phyloP scores from a whole-genome alignment of 2,329 filamentous ascomycete genomes.

The Exophiala viscosa region DNA sequence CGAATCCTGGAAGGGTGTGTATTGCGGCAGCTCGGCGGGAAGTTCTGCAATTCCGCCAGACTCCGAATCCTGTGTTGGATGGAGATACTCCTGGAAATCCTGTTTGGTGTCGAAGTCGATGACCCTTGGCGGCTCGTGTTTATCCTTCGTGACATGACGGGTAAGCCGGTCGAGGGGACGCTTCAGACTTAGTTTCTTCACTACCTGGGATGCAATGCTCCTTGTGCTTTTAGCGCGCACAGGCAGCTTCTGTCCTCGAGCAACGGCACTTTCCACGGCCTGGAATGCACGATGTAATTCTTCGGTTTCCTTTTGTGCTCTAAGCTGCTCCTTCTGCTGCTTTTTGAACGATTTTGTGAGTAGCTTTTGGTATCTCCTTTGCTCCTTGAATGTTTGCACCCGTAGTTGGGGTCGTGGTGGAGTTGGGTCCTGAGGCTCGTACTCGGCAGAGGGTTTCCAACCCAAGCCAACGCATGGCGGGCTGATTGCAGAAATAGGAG shows the following conservation, averaged over 20 bases:
- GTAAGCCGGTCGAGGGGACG: constrained; percentile 12
- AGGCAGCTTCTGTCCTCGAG: constrained; percentile 11
- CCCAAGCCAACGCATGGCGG: constrained; percentile 4
- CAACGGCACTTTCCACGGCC: constrained; percentile 9
- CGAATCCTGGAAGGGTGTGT: constrained; percentile 23
- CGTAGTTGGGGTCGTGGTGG: constrained; percentile 11
- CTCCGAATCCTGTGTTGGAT: constrained; percentile 8
- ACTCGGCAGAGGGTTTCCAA: constrained; percentile 4
- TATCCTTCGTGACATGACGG: constrained; percentile 9
- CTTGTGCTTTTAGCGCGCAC: constrained; percentile 14
- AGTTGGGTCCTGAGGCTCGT: constrained; percentile 16
- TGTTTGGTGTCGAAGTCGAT: constrained; percentile 24
- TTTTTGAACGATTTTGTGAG: constrained; percentile 20
- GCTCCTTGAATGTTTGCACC: constrained; percentile 18
- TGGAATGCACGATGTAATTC: constrained; percentile 9
- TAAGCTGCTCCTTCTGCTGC: constrained; percentile 12
- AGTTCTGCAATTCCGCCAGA: constrained; percentile 20
- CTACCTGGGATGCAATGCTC: constrained; percentile 21
- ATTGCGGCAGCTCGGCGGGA: constrained; percentile 22
- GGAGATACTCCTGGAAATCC: constrained; percentile 21
- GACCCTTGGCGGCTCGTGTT: constrained; percentile 17
- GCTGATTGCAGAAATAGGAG: constrained; percentile 21
- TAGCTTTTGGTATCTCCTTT: constrained; percentile 20
- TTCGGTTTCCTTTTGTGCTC: constrained; percentile 18
- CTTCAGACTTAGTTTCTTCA: constrained; percentile 20